Evolutionary conservation across 805 yeast species (phyloP), one percentile per base, ranked within the genome.

Genomic region (Wickerhamomyces chambardii): DNA sequence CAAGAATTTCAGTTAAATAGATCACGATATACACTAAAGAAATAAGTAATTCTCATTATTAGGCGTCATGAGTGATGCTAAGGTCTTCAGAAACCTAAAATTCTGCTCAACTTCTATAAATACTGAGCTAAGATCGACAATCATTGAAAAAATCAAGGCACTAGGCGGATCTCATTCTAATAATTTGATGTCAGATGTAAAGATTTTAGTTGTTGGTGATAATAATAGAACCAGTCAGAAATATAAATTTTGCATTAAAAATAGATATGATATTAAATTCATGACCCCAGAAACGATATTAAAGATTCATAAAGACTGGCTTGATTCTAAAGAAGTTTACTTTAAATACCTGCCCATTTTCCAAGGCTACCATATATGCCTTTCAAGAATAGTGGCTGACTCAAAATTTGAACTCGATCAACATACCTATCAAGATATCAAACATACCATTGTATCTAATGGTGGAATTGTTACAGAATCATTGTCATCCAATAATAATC

Each of bases 161-260:
- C 61, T 81, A 52, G 90, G 89, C 7, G 89, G 87, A 1, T 48
- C 46, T 9, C 72, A 66, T 43, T 64, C 68, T 38, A 64, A 65
- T 29, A 79, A 79, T 46, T 55, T 81, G 43, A 74, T 78, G 62
- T 70, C 75, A 32, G 78, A 75, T 49, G 78, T 74, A 3, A 66
- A 70, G 35, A 70, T 71, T 29, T 54, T 82, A 18, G 63, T 82
- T 5, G 78, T 79, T 22, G 86, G 85, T 2, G 65, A 64, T 29
- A 24, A 24, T 24, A 24, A 24, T 14, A 58, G 70, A 21, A 58
- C 64, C 37, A 74, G 82, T 1, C 78, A 72, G 19, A 77, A 77
- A 49, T 75, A 67, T 51, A 56, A 56, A 34, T 77, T 63, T 47
- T 66, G 74, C 36, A 66, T 74, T 2, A 57, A 63, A 37, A 59